phyloP scores from a whole-genome alignment of 768 basidiomycete species.

The Hygrocybe punicea region DNA sequence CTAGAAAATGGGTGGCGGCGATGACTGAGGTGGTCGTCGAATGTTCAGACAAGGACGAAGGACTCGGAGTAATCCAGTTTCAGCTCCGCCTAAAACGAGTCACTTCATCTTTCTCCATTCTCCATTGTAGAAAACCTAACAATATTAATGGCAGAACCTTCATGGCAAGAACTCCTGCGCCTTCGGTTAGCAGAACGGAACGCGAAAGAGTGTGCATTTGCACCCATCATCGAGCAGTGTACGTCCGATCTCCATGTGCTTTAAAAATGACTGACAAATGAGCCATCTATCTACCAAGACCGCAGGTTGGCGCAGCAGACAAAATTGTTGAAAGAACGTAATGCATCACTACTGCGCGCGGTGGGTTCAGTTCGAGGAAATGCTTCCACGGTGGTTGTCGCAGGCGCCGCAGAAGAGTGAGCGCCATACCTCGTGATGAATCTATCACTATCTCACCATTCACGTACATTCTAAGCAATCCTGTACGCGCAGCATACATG shows the following conservation, averaged over 20 bases:
- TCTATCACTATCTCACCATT: slow-evolving; percentile 8
- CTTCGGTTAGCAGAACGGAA: slow-evolving; percentile 81
- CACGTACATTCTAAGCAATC: slow-evolving; percentile 50
- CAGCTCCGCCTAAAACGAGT: slow-evolving; percentile 1
- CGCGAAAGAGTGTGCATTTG: slow-evolving; percentile 72
- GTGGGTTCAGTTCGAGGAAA: slow-evolving; percentile 68
- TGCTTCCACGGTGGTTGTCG: slow-evolving; percentile 59
- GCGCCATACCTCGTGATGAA: slow-evolving; percentile 21
- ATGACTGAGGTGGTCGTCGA: slow-evolving; percentile 20
- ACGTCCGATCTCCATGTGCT: slow-evolving; percentile 31
- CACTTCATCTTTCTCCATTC: neutral
- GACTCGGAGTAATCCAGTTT: neutral
- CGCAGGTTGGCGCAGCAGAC: slow-evolving; percentile 90
- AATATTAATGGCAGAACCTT: slow-evolving; percentile 82
- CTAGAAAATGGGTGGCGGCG: slow-evolving; percentile 16
- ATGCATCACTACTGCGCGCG: slow-evolving; percentile 81
- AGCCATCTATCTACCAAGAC: slow-evolving; percentile 53
- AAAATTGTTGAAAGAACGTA: slow-evolving; percentile 86
- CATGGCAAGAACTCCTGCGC: slow-evolving; percentile 81
- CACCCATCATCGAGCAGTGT: slow-evolving; percentile 93
- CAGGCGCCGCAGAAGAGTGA: slow-evolving; percentile 70
- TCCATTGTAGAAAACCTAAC: neutral
- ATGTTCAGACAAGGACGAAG: slow-evolving; percentile 5
- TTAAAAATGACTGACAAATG: slow-evolving; percentile 11
- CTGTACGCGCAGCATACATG: slow-evolving; percentile 84